Evolutionary conservation across 768 basidiomycete species (phyloP).

Genomic region (Boletellus sp.): DNA sequence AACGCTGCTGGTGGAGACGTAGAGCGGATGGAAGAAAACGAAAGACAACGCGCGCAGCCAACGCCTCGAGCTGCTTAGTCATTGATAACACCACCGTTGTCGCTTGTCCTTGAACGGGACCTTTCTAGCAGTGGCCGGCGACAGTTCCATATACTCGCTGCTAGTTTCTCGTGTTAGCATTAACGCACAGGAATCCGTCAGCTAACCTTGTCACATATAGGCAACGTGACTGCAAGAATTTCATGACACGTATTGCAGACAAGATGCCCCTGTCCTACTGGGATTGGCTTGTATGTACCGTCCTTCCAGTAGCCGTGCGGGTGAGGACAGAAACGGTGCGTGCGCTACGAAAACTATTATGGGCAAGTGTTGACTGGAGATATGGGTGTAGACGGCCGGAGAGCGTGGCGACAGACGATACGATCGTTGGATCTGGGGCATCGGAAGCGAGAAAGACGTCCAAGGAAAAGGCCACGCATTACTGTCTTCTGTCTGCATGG

Average conservation of each 20-base stretch:
- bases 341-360: constrained; percentile 5
- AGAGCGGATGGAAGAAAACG: background rate
- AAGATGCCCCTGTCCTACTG: too few relatives aligned
- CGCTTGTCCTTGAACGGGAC: constrained; percentile 13
- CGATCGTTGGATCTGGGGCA: constrained; percentile 32
- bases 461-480: constrained; percentile 29
- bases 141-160: constrained; percentile 3
- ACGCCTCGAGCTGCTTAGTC: constrained; percentile 18
- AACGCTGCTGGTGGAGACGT: background rate
- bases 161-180: too few relatives aligned
- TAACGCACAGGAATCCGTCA: too few relatives aligned
- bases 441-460: constrained; percentile 16
- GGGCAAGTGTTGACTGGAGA: background rate
- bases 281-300: too few relatives aligned
- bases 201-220: too few relatives aligned
- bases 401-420: constrained; percentile 46
- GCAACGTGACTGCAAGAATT: too few relatives aligned
- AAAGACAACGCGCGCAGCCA: too few relatives aligned
- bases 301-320: too few relatives aligned
- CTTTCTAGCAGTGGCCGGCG: constrained; percentile 11
- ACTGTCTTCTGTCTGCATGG: background rate
- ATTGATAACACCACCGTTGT: background rate
- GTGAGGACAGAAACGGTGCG: constrained; percentile 51
- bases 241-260: too few relatives aligned
- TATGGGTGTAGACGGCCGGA: constrained; percentile 47